phyloP scores from a whole-genome alignment of 2,329 filamentous ascomycete genomes.

The Stagonosporopsis rhizophila region DNA sequence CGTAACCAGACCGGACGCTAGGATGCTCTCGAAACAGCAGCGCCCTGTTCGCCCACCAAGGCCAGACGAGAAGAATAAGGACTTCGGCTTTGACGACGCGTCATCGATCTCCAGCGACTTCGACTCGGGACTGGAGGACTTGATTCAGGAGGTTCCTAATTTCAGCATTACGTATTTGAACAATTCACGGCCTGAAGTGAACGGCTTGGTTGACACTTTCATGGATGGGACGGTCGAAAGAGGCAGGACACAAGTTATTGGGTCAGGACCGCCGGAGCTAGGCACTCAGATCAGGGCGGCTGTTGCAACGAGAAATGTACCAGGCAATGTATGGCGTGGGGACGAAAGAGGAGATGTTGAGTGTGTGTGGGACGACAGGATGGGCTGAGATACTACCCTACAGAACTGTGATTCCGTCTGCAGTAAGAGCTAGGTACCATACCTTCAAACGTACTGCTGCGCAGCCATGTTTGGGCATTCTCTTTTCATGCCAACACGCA shows the following conservation, averaged over 20 bases:
- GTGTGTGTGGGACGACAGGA: slow-evolving; percentile 41
- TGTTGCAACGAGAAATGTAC: slow-evolving; percentile 32
- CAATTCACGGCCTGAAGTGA: slow-evolving; percentile 26
- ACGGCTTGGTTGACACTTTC: slow-evolving; percentile 22
- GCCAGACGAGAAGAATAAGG: slow-evolving; percentile 5
- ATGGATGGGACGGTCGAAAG: slow-evolving; percentile 23
- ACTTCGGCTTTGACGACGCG: slow-evolving; percentile 1
- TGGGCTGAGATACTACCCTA: slow-evolving; percentile 23
- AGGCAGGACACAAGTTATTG: slow-evolving; percentile 34
- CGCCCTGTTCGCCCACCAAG: neutral
- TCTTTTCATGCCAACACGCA: neutral
- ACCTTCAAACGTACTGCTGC: neutral
- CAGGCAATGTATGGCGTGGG: slow-evolving; percentile 34
- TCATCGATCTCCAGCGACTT: slow-evolving; percentile 5
- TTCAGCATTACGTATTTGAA: slow-evolving; percentile 34
- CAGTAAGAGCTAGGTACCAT: neutral
- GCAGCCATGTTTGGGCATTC: neutral
- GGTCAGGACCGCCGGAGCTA: slow-evolving; percentile 31
- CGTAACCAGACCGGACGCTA: slow-evolving; percentile 18
- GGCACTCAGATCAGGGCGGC: slow-evolving; percentile 36
- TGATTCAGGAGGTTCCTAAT: slow-evolving; percentile 16
- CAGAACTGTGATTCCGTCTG: neutral
- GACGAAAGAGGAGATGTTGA: slow-evolving; percentile 35
- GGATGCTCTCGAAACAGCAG: neutral
- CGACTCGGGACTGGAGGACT: slow-evolving; percentile 11